Percentiles rank a stretch among this genome's conserved stretches.
Conservation (phyloP, 2,329 filamentous ascomycete species). For the Botryotinia convoluta region DNA sequence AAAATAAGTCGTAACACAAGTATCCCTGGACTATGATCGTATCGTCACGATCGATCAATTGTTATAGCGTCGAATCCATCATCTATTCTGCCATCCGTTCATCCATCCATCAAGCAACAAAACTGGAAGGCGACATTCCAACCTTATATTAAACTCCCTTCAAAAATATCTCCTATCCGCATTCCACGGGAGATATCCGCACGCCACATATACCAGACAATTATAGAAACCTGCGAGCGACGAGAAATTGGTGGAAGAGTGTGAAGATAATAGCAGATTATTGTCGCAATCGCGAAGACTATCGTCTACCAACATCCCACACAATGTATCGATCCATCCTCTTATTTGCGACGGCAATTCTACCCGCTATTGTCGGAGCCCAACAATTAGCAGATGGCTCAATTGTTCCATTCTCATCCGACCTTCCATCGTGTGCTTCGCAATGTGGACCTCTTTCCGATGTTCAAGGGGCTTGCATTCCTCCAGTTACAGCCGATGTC, state of each 20-base stretch:
- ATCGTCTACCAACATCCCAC: not conserved
- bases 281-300: conserved; percentile 6
- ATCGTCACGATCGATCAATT: not conserved
- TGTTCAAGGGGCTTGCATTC: conserved; percentile 70
- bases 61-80: not conserved
- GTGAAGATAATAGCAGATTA: not conserved
- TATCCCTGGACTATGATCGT: conserved; percentile 5
- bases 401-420: conserved; percentile 53
- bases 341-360: conserved; percentile 11
- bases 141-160: not conserved
- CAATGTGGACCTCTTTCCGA: conserved; percentile 61
- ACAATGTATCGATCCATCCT: conserved; percentile 21
- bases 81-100: not conserved
- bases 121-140: not conserved
- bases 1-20: not conserved
- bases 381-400: conserved; percentile 27
- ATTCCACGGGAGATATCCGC: not conserved
- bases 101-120: not conserved
- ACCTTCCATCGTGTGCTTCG: conserved; percentile 61
- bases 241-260: not conserved
- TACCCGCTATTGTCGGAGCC: conserved; percentile 12
- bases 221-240: not conserved
- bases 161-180: not conserved
- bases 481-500: conserved; percentile 50
- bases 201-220: not conserved